Evolutionary conservation across 345 rosid species (phyloP).

Genomic region (Eucalyptus tenuipes): DNA sequence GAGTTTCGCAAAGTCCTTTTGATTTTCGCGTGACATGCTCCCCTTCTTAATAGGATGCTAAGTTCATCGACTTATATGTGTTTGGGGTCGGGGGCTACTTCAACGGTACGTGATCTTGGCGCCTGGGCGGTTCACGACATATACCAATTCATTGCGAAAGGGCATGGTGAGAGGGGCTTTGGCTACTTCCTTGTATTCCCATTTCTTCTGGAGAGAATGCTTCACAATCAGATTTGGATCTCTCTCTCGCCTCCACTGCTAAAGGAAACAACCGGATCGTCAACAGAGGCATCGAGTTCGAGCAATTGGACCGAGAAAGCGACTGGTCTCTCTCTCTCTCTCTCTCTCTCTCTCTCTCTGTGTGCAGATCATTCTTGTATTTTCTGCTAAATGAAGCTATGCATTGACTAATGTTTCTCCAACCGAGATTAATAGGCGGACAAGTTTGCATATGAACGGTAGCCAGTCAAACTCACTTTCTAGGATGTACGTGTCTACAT

Average conservation of each 20-base stretch:
- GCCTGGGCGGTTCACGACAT: slow-evolving; percentile 34
- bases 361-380: not conserved
- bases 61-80: not conserved
- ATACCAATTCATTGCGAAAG: slow-evolving; percentile 2
- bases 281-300: slow-evolving; percentile 45
- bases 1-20: not conserved
- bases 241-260: slow-evolving; percentile 33
- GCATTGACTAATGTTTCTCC: not conserved
- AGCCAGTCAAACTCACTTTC: not conserved
- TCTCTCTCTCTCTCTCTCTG: not conserved
- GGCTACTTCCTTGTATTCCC: slow-evolving; percentile 14
- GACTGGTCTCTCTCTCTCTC: slow-evolving; percentile 15
- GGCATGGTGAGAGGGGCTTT: slow-evolving; percentile 15
- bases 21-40: no score
- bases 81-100: not conserved
- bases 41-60: no score
- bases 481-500: no score
- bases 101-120: slow-evolving; percentile 31
- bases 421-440: not conserved
- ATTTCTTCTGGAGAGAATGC: slow-evolving; percentile 8
- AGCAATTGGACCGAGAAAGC: slow-evolving; percentile 51
- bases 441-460: not conserved
- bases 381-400: not conserved
- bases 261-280: slow-evolving; percentile 33
- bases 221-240: slow-evolving; percentile 51